Conservation (phyloP, 2,329 filamentous ascomycete species). For the Cytospora piceae region DNA sequence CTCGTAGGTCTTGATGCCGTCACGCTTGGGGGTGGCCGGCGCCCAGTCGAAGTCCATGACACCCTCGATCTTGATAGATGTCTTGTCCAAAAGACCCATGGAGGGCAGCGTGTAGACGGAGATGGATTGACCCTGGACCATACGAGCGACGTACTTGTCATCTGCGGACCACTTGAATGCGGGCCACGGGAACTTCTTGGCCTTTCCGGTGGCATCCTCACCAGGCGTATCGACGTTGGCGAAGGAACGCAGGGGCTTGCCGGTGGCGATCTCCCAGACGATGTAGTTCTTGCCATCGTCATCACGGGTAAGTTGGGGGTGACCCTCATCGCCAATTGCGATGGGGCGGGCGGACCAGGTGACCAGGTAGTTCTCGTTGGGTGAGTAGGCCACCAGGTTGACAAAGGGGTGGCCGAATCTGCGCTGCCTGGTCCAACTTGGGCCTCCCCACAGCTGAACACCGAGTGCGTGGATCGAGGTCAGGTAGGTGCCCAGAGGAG, state of each 20-base stretch:
- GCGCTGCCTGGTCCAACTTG: conserved; percentile 86
- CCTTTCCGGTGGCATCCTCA: conserved; percentile 69
- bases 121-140: conserved; percentile 86
- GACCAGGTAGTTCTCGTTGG: conserved; percentile 87
- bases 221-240: conserved; percentile 82
- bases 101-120: conserved; percentile 94
- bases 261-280: conserved; percentile 94
- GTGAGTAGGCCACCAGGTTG: conserved; percentile 95
- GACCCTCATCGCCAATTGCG: conserved; percentile 83
- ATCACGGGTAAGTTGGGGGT: conserved; percentile 82
- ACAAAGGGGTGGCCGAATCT: conserved; percentile 95
- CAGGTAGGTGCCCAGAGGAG: conserved; percentile 89
- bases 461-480: conserved; percentile 95
- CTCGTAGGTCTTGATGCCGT: conserved; percentile 88
- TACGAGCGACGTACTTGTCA: conserved; percentile 93
- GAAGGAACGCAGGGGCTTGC: conserved; percentile 89
- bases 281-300: conserved; percentile 99
- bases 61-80: conserved; percentile 92
- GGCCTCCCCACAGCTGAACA: conserved; percentile 95
- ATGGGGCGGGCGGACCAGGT: conserved; percentile 97
- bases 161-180: conserved; percentile 99
- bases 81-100: conserved; percentile 88
- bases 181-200: conserved; percentile 93
- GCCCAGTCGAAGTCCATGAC: conserved; percentile 99
- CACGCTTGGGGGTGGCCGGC: conserved; percentile 78